Base-by-base conservation (phyloP, 345 rosid species). In the Lagerstroemia speciosa region DNA sequence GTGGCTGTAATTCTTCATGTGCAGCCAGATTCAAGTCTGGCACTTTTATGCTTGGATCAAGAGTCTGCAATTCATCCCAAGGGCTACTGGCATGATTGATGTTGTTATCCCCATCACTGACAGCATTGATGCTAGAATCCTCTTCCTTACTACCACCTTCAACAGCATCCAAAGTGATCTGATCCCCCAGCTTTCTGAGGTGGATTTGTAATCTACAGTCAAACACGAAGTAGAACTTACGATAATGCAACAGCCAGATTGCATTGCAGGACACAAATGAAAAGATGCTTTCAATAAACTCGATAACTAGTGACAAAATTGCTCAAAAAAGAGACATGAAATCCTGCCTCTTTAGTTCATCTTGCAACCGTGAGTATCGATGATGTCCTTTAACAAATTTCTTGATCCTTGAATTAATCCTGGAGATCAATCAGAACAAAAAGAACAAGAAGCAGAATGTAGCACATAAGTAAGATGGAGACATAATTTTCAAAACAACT, bases 361-460 rank as follows among this genome's bases (percentile, higher is more conserved):
- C 89, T 80, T 87, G 96, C 62, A 83, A 78, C 76, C 83, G 75
- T 46, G 78, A 69, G 74, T 71, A 75, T 37, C 78, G 90, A 67
- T 83, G 86, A 78, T 92, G 83, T 50, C 82, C 87, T 80, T 81
- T 87, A 71, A 88, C 77, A 69, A 89, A 88, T 79, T 87, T 95
- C 82, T 86, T 90, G 69, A 86, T 79, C 81, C 79, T 92, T 65
- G 89, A 89, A 76, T 78, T 75, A 69, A 80, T 80, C 88, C 99
- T 95, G 85, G 62, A 81, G 69, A 73, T 52, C 63, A 60, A 60
- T 65, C 74, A 65, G 36, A 66, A 62, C 66, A 71, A 68, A 61
- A 37, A 30, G 77, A 71, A 78, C 67, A 37, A 74, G 26, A 66
- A 41, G 7, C 30, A 36, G 3, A 29, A 60, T 24, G 31, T 14